These are phyloP conservation scores for Mycogone perniciosa DNA, from an alignment of 2,329 filamentous ascomycete genomes.

Conservation along the genomic window DNA sequence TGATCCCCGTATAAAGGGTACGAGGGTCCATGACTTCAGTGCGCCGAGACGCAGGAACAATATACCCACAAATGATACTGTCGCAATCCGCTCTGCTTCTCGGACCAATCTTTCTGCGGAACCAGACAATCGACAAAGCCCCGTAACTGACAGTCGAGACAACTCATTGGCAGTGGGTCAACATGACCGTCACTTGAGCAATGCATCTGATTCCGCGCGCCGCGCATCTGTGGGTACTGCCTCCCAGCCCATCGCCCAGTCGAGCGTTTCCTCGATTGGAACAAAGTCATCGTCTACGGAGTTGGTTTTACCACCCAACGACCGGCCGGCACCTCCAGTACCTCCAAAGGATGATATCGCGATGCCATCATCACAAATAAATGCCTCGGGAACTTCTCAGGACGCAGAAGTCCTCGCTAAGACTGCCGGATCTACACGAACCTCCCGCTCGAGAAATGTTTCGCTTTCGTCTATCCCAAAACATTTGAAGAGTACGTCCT, in stretches of 20 bases:
- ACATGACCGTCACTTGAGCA: conserved; percentile 20
- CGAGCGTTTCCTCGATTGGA: conserved; percentile 22
- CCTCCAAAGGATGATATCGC: conserved; percentile 33
- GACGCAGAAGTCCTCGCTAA: conserved; percentile 16
- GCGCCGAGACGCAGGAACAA: conserved; percentile 45
- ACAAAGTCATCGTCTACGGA: conserved; percentile 14
- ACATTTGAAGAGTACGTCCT: conserved; percentile 71
- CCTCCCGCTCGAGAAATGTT: conserved; percentile 43
- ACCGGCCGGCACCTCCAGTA: conserved; percentile 27
- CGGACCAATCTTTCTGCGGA: conserved; percentile 14
- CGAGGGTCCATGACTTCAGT: conserved; percentile 59
- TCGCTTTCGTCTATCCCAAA: conserved; percentile 51
- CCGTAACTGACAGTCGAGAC: not conserved
- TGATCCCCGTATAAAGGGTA: conserved; percentile 59
- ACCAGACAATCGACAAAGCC: conserved; percentile 5
- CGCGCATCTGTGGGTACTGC: conserved; percentile 20
- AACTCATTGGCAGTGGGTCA: not conserved
- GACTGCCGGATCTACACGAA: conserved; percentile 21
- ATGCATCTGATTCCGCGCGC: conserved; percentile 25
- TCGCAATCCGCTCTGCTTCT: conserved; percentile 15
- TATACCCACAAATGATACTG: conserved; percentile 12
- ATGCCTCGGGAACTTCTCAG: conserved; percentile 18
- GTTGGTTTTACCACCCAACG: conserved; percentile 8
- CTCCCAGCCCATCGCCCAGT: conserved; percentile 21
- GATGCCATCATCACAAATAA: conserved; percentile 12